Evolutionary conservation across 352 stramenopile genomes (phyloP).

Genomic region (Phytopythium vexans): DNA sequence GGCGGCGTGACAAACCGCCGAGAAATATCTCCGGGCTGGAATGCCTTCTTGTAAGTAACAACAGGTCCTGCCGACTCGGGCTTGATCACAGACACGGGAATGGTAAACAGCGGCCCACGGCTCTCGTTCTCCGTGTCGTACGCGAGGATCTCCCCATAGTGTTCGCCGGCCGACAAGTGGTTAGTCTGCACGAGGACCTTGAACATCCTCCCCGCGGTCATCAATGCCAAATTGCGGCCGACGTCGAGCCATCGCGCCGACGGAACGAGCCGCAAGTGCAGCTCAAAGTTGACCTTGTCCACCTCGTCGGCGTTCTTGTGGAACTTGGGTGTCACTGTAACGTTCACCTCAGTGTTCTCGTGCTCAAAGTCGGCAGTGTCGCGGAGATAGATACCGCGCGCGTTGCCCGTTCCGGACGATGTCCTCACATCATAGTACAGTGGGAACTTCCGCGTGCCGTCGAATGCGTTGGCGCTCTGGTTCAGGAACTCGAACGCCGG

Average conservation of each 20-base stretch:
- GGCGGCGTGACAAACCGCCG: slow-evolving; percentile 84
- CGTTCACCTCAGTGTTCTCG: slow-evolving; percentile 74
- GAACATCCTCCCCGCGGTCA: slow-evolving; percentile 85
- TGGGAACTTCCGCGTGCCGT: slow-evolving; percentile 64
- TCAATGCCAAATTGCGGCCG: slow-evolving; percentile 81
- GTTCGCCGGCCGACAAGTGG: slow-evolving; percentile 69
- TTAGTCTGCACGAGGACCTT: slow-evolving; percentile 89
- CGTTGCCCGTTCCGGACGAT: slow-evolving; percentile 36
- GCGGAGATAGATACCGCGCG: slow-evolving; percentile 80
- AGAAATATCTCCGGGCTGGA: slow-evolving; percentile 64
- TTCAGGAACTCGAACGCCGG: slow-evolving; percentile 70
- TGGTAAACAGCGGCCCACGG: slow-evolving; percentile 79
- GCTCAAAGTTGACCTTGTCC: slow-evolving; percentile 87
- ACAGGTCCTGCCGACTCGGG: slow-evolving; percentile 47
- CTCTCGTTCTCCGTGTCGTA: slow-evolving; percentile 65
- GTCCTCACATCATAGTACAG: slow-evolving; percentile 51
- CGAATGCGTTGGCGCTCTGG: slow-evolving; percentile 45
- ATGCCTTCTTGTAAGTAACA: slow-evolving; percentile 38
- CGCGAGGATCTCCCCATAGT: slow-evolving; percentile 85
- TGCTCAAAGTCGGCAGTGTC: slow-evolving; percentile 75
- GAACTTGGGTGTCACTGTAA: slow-evolving; percentile 87
- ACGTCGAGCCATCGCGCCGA: slow-evolving; percentile 88
- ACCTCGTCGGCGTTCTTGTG: slow-evolving; percentile 78
- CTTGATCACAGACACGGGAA: slow-evolving; percentile 91
- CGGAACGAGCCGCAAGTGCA: slow-evolving; percentile 78